These are phyloP conservation scores for Trichosporon asahii DNA, from an alignment of 1,284 basidiomycete genomes.

Conservation along the genomic window DNA sequence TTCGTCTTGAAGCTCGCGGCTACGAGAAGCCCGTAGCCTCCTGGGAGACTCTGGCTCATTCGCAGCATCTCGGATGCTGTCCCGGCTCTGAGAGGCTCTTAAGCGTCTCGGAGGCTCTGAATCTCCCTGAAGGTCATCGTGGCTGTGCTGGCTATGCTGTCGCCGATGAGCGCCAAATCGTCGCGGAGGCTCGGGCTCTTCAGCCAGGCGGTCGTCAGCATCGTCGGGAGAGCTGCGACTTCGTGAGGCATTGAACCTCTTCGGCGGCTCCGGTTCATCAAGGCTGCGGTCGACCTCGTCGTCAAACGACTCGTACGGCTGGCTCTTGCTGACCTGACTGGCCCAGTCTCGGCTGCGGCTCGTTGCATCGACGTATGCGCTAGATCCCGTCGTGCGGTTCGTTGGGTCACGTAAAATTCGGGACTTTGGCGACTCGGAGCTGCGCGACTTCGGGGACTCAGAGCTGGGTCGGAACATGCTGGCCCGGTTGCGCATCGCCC, in stretches of 20 bases:
- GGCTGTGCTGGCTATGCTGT: background rate
- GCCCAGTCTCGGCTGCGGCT: background rate
- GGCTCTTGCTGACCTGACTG: background rate
- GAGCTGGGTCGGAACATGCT: background rate
- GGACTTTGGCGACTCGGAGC: constrained; percentile 1
- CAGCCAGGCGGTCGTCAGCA: background rate
- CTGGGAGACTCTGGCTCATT: background rate
- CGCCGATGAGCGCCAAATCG: background rate
- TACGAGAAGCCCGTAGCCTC: background rate
- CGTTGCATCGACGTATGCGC: background rate
- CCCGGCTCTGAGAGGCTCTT: background rate
- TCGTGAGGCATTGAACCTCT: background rate
- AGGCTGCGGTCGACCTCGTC: background rate
- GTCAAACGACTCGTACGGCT: constrained; percentile 4
- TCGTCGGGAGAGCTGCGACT: background rate
- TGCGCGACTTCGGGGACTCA: constrained; percentile 21
- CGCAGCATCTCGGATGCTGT: background rate
- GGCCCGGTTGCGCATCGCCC: background rate
- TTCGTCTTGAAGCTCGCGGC: background rate
- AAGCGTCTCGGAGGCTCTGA: background rate
- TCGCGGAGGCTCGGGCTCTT: background rate
- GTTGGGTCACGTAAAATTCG: background rate
- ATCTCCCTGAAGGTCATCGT: background rate
- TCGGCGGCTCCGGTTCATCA: background rate
- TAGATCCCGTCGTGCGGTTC: background rate